These are phyloP conservation scores for Penicillium sumatraense DNA, from an alignment of 2,329 filamentous ascomycete species.

Conservation along the genomic window DNA sequence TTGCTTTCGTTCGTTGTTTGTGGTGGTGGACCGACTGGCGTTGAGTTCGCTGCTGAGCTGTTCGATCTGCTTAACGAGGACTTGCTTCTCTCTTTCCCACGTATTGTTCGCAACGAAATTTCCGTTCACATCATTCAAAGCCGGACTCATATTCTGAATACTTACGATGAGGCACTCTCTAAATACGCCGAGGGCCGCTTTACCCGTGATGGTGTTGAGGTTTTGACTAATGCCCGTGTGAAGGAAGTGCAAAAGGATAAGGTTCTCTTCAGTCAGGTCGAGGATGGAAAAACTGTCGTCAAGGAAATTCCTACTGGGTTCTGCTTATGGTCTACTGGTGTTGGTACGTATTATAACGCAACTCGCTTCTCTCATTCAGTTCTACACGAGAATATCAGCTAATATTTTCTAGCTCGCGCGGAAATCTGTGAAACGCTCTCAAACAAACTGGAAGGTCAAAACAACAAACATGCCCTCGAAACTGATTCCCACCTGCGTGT, in stretches of 20 bases:
- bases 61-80: conserved; percentile 98
- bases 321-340: conserved; percentile 96
- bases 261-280: conserved; percentile 87
- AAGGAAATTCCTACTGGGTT: conserved; percentile 97
- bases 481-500: conserved; percentile 92
- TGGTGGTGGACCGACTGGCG: conserved; percentile 92
- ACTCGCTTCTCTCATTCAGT: not conserved
- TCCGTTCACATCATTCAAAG: conserved; percentile 97
- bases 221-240: conserved; percentile 90
- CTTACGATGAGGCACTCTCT: conserved; percentile 93
- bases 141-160: conserved; percentile 93
- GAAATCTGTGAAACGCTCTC: conserved; percentile 78
- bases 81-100: conserved; percentile 79
- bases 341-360: conserved; percentile 51
- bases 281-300: conserved; percentile 73
- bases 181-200: conserved; percentile 91
- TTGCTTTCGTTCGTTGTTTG: conserved; percentile 95
- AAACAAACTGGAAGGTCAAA: conserved; percentile 76
- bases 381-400: conserved; percentile 6
- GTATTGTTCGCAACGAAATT: conserved; percentile 92
- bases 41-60: conserved; percentile 95
- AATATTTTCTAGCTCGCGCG: conserved; percentile 64
- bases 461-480: conserved; percentile 88
- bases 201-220: conserved; percentile 85
- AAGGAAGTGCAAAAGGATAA: conserved; percentile 83